Evolutionary conservation across 1,284 basidiomycete genomes (phyloP).

Genomic region (Trichosporon faecale): DNA sequence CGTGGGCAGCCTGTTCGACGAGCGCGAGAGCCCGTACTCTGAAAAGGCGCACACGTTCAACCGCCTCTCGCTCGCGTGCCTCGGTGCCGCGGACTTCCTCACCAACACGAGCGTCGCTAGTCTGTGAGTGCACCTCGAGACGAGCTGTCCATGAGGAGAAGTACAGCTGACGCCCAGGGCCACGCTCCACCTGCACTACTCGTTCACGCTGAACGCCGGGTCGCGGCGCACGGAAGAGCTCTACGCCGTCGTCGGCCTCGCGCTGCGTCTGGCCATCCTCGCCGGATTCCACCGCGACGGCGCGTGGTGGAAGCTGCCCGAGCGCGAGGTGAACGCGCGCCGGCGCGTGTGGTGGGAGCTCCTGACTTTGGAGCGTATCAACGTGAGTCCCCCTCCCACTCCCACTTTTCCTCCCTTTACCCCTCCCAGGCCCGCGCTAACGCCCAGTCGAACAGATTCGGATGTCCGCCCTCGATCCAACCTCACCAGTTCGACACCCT

Average conservation of each 20-base stretch:
- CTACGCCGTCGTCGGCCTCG: neutral
- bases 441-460: neutral
- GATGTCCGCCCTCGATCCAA: slow-evolving; percentile 3
- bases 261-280: neutral
- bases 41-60: slow-evolving; percentile 7
- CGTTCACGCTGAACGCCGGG: slow-evolving; percentile 4
- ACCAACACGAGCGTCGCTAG: slow-evolving; percentile 6
- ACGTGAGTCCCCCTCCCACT: neutral
- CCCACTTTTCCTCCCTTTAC: no score
- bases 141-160: no score
- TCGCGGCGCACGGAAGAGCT: neutral
- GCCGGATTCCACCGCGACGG: neutral
- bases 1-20: neutral
- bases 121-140: neutral
- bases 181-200: slow-evolving; percentile 2
- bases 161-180: neutral
- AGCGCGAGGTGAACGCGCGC: slow-evolving; percentile 1
- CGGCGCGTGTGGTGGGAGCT: slow-evolving; percentile 8
- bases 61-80: neutral
- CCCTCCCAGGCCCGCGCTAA: no score
- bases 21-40: neutral
- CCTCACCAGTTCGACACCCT: slow-evolving; percentile 3
- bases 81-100: neutral
- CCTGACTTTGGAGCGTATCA: slow-evolving; percentile 3
- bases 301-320: slow-evolving; percentile 5